Base-by-base conservation (phyloP, 306 rosid genomes). In the Prunus mume region DNA sequence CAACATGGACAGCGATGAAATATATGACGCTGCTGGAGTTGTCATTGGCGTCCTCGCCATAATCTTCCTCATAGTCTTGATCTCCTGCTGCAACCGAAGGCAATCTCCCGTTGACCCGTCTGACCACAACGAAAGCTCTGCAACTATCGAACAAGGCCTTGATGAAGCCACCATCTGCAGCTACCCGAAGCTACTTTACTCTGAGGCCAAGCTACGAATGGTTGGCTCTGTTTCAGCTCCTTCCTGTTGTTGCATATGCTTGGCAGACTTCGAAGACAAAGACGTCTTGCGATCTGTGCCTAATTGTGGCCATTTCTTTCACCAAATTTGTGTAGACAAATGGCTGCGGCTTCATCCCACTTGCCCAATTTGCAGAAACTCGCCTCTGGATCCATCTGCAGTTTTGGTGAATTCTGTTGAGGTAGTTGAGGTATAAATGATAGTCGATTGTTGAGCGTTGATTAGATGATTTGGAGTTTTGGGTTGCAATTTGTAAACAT, bases 301-400 rank as follows among this genome's bases (percentile, higher is more conserved):
- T 10, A 17, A 27, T n/a, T 73, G 77, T 27, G 69, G 77, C 18
- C 77, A 73, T 73, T 73, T 60, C 34, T 73, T 60, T 73, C 77
- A 73, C 24, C 77, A 73, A 61, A 46, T 73, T 2, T 73, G 77
- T 46, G 77, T 73, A 2, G 77, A 73, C 20, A 60, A 73, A 25
- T 73, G 77, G 77, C 46, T 73, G 69, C 77, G 17, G 77, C 58
- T 73, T 19, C 77, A 73, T 34, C 77, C 77, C 12, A 25, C 77
- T 15, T 73, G 77, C 69, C 77, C 77, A 28, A 47, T 73, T 18
- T 73, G 77, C 57, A 60, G 77, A 60, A 60, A 46, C 58, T 60
- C 68, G 13, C 76, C 62, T 15, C 8, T 56, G 0, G 66, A 72
- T 72, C 54, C 76, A 22, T 38, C 28, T 27, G 19, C 47, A 2